These are phyloP conservation scores for Fusarium sp. DNA, from an alignment of 2,329 filamentous ascomycete species.

Conservation along the genomic window DNA sequence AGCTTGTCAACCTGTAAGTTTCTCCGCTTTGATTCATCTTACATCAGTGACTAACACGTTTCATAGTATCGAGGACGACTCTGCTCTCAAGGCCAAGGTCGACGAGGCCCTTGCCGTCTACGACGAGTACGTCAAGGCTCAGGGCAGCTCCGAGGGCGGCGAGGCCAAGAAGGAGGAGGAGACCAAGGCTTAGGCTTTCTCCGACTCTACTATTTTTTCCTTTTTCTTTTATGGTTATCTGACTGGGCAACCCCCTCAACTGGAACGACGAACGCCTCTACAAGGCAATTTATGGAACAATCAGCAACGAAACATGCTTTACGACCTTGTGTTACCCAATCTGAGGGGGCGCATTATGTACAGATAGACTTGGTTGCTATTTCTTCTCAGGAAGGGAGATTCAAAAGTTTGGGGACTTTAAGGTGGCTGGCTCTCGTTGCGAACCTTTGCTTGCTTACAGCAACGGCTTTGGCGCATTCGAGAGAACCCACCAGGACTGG, in stretches of 20 bases:
- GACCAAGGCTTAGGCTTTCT: slow-evolving; percentile 56
- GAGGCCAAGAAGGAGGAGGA: slow-evolving; percentile 64
- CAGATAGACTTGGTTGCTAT: slow-evolving; percentile 58
- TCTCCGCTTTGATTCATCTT: background rate
- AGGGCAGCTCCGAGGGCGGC: slow-evolving; percentile 59
- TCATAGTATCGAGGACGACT: slow-evolving; percentile 87
- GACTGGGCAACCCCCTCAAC: slow-evolving; percentile 46
- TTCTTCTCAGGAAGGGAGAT: slow-evolving; percentile 53
- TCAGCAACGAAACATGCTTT: slow-evolving; percentile 47
- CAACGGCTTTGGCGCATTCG: slow-evolving; percentile 41
- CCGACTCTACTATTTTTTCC: slow-evolving; percentile 44
- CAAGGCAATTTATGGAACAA: slow-evolving; percentile 44
- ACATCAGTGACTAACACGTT: slow-evolving; percentile 36
- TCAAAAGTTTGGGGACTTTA: slow-evolving; percentile 52
- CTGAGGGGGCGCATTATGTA: slow-evolving; percentile 54
- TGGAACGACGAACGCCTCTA: slow-evolving; percentile 44
- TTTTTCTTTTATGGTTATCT: slow-evolving; percentile 47
- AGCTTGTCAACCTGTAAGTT: slow-evolving; percentile 95
- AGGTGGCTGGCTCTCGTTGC: slow-evolving; percentile 46
- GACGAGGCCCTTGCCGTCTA: slow-evolving; percentile 97
- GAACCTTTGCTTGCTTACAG: slow-evolving; percentile 39
- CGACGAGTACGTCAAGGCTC: slow-evolving; percentile 97
- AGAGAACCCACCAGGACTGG: slow-evolving; percentile 52
- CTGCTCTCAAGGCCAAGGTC: slow-evolving; percentile 92
- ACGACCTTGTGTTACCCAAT: slow-evolving; percentile 46